Evolutionary conservation across 305 asterid species (phyloP).

Genomic region (Solanum hybrid): DNA sequence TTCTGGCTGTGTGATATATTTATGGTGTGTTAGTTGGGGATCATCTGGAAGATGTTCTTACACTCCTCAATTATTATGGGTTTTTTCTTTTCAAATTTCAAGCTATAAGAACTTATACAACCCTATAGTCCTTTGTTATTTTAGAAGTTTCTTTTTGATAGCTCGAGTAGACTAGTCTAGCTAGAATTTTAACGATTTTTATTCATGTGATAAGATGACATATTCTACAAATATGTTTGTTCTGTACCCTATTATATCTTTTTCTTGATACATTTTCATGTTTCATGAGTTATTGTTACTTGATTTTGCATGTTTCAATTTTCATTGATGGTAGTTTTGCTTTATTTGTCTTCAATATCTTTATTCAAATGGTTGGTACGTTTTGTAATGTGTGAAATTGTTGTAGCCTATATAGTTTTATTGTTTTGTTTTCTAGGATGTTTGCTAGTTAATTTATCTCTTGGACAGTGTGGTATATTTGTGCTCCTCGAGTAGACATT

Average conservation of each 20-base stretch:
- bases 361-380: not conserved
- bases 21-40: not conserved
- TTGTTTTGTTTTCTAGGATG: not conserved
- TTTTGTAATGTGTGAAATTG: not conserved
- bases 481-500: not conserved
- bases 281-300: not conserved
- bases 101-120: not conserved
- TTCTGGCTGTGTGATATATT: not conserved
- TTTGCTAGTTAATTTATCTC: not conserved
- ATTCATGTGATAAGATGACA: not conserved
- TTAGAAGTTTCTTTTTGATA: not conserved
- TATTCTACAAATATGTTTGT: not conserved
- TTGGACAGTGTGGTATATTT: not conserved
- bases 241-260: not conserved
- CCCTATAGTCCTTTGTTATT: not conserved
- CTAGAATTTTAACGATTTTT: not conserved
- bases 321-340: not conserved
- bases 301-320: not conserved
- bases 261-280: too few relatives aligned
- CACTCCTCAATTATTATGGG: not conserved
- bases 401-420: not conserved
- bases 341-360: not conserved
- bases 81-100: too few relatives aligned
- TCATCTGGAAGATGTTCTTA: not conserved
- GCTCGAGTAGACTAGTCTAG: not conserved